phyloP scores from a whole-genome alignment of 306 rosid genomes.

The Ormosia emarginata region DNA sequence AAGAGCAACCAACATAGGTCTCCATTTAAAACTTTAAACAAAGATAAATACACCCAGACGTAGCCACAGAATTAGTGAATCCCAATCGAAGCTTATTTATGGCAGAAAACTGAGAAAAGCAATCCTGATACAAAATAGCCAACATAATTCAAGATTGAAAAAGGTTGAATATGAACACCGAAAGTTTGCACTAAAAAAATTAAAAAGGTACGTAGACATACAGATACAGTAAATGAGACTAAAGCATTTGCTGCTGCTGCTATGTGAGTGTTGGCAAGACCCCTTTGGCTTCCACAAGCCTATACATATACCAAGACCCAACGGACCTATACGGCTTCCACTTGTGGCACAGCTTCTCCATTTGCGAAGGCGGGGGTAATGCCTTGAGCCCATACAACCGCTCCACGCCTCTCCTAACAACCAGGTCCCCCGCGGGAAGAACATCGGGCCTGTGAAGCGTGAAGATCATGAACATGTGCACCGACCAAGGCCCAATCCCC shows the following conservation, averaged over 20 bases:
- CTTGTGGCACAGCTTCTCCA: slow-evolving; percentile 62
- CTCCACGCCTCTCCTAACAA: slow-evolving; percentile 73
- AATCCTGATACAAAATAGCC: background rate
- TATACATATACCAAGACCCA: slow-evolving; percentile 87
- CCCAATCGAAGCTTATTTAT: background rate
- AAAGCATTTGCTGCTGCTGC: background rate
- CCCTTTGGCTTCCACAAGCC: slow-evolving; percentile 58
- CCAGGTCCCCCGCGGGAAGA: slow-evolving; percentile 73
- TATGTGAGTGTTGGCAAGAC: background rate
- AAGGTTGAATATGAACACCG: no score
- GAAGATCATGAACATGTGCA: slow-evolving; percentile 87
- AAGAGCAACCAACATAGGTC: background rate
- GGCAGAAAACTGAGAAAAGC: background rate
- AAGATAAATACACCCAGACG: background rate
- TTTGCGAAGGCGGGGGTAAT: slow-evolving; percentile 56
- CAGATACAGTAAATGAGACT: background rate
- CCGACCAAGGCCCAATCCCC: slow-evolving; percentile 88
- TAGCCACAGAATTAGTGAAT: background rate
- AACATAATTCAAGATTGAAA: background rate
- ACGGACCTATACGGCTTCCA: slow-evolving; percentile 84
- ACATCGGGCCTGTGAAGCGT: slow-evolving; percentile 71
- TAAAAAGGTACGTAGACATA: no score
- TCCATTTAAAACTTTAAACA: background rate
- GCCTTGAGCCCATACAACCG: slow-evolving; percentile 57
- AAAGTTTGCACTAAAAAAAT: no score